Evolutionary conservation across 805 yeast species (phyloP).

Genomic region (Saturnispora dispora): DNA sequence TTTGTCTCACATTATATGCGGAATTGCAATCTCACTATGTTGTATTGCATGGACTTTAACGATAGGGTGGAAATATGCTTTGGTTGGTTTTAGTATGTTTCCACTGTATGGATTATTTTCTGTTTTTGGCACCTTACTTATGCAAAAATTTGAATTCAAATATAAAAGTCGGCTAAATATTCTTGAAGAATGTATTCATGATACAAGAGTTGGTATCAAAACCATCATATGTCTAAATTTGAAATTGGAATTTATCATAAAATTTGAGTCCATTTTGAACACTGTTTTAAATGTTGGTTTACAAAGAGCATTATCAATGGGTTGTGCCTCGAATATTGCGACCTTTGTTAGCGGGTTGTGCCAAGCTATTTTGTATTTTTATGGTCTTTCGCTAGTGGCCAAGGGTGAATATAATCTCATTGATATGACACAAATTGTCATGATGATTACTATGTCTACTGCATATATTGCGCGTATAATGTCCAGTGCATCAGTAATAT

Average conservation of each 20-base stretch:
- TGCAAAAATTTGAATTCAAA: constrained; percentile 43
- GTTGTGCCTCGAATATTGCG: constrained; percentile 56
- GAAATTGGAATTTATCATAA: constrained; percentile 35
- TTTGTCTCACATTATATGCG: constrained; percentile 43
- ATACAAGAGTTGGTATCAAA: constrained; percentile 47
- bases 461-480: constrained; percentile 53
- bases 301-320: constrained; percentile 50
- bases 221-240: constrained; percentile 55
- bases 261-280: constrained; percentile 27
- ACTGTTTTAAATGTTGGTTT: constrained; percentile 33
- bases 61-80: constrained; percentile 77
- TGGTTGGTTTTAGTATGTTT: constrained; percentile 71
- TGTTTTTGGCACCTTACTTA: constrained; percentile 9
- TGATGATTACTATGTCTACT: constrained; percentile 66
- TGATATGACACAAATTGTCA: constrained; percentile 60
- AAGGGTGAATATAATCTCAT: constrained; percentile 42
- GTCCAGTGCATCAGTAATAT: constrained; percentile 64
- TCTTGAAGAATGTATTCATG: constrained; percentile 44
- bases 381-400: constrained; percentile 68
- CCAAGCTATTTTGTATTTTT: constrained; percentile 67
- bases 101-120: constrained; percentile 53
- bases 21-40: constrained; percentile 42
- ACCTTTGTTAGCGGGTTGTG: constrained; percentile 47
- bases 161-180: constrained; percentile 50
- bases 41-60: constrained; percentile 74